Base-by-base conservation (phyloP, 73 alveolate genomes). In the Paraurostyla sp. region DNA sequence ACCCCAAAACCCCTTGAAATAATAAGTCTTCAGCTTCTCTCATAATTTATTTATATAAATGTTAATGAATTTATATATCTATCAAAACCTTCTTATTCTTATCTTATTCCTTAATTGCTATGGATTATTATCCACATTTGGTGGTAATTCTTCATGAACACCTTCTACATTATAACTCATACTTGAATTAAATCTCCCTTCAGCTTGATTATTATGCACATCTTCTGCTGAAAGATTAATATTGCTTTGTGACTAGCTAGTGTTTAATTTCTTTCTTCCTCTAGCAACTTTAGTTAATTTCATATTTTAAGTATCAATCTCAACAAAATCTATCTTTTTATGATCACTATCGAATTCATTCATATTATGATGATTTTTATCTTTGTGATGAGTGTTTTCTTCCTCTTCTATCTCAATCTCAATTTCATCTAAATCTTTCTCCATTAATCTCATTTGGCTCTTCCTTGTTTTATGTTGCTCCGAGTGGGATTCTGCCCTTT, bases 371-470 rank as follows among this genome's bases (percentile, higher is more conserved):
- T 60, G 29, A 9, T 35, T 40, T 38, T 36, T 15, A 38, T 65
- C 82, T 32, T 38, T 38, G 9, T 22, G 9, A 38, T 29, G 32
- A 38, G 56, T 65, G 41, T 40, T 40, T 3, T 9, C 38, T 65
- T 65, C 82, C 36, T 65, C 82, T 38, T 65, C 82, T 2, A 65
- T 65, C 9, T 65, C 82, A 6, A 65, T 36, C 3, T 65, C 25
- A 65, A 65, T 40, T 15, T 65, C 82, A 13, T 65, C 58, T 6
- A 65, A 2, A 18, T 65, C 82, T 4, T 65, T 65, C 25, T 16
- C 46, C 9, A 18, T 65, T 52, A 52, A 13, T 11, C 41, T 65
- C 13, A 38, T 2, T 15, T 11, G 35, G 38, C 7, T 38, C 23
- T 65, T 33, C 36, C 36, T 3, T 1, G 35, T 32, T 18, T 1